Evolutionary conservation across 73 alveolate species (phyloP), one percentile per base, ranked within the genome.

Genomic region (Tetrahymena elliotti): DNA sequence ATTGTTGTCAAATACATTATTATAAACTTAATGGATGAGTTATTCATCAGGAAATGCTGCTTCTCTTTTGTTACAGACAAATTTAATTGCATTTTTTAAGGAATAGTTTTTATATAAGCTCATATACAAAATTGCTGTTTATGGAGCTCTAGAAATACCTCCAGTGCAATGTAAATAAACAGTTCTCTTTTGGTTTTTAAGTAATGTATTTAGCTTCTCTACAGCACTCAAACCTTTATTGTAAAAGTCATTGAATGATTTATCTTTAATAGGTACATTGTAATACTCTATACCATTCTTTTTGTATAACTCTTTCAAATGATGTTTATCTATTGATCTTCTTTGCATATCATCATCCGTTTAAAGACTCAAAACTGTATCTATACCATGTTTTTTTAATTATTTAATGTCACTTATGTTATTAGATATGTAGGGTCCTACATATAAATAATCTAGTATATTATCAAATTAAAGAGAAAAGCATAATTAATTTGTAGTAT

Each of bases 151-250:
- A 34, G 97, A 93, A 95, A 97, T 96, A 38, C 99, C 99, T 7
- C 98, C 98, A 31, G 99, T 97, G 84, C 98, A 97, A 97, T 97
- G 98, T 16, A 97, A 97, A 96, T 97, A 97, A 27, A 97, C 98
- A 94, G 84, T 41, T 68, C 88, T 68, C 38, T 68, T 68, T 68
- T n/a, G n/a, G 38, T 68, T 68, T 68, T 68, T 68, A 31, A 68
- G 88, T 31, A 68, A 68, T 11, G 13, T 68, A 24, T 68, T 27
- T 31, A 68, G 10, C n/a, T 68, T 68, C 11, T 68, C 88, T 7
- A 68, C 88, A 0, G 88, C 88, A 0, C 38, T 31, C n/a, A 68
- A 6, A 18, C 88, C 36, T 31, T 68, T 68, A 31, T 68, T 16
- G 33, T 68, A 68, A 68, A 68, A 68, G 10, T 68, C 88, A 22